phyloP scores from a whole-genome alignment of 257 asterid species.

The Solanum virginianum region DNA sequence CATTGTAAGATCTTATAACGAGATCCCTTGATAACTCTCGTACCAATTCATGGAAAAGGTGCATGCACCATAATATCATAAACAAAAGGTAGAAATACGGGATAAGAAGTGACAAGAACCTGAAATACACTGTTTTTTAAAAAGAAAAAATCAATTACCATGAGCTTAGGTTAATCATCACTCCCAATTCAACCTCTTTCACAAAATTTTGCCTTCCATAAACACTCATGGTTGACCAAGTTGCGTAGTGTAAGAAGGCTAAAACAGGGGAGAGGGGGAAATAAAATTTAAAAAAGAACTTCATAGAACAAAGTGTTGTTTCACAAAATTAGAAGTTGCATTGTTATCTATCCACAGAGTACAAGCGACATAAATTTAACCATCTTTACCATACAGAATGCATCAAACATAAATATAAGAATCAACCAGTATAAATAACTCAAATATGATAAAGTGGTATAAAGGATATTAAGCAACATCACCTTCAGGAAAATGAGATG shows the following conservation, averaged over 20 bases:
- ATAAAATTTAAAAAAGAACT: background rate
- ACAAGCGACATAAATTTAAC: background rate
- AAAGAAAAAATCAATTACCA: background rate
- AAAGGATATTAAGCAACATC: slow-evolving; percentile 4
- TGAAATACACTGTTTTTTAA: background rate
- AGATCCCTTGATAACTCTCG: background rate
- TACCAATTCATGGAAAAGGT: background rate
- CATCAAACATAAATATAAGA: background rate
- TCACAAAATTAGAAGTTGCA: background rate
- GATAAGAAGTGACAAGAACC: background rate
- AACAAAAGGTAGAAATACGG: background rate
- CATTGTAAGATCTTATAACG: background rate
- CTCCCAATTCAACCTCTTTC: background rate
- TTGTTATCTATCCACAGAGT: background rate
- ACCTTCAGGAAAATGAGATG: slow-evolving; percentile 93
- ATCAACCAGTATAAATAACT: background rate
- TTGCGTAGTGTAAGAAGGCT: background rate
- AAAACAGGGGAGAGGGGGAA: background rate
- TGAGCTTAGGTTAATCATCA: background rate
- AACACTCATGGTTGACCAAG: background rate
- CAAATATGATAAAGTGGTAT: background rate
- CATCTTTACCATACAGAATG: background rate
- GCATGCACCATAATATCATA: background rate
- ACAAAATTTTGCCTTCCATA: background rate
- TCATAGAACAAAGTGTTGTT: background rate